Evolutionary conservation across 768 basidiomycete genomes (phyloP).

Genomic region (Phanerochaete carnosa): DNA sequence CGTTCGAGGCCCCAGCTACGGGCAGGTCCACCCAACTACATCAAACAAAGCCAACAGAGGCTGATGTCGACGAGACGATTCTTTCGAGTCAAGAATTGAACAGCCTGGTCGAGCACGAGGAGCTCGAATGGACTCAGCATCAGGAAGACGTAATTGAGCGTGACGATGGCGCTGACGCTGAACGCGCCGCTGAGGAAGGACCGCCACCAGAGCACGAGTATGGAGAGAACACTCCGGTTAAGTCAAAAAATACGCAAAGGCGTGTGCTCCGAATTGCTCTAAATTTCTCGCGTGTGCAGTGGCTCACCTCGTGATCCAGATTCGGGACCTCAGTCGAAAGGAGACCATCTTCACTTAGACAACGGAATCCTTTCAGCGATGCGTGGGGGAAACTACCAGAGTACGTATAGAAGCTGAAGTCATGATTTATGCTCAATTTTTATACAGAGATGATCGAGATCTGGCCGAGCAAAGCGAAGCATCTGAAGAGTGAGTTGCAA

Average conservation of each 20-base stretch:
- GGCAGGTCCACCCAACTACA: neutral
- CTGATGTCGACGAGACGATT: constrained; percentile 51
- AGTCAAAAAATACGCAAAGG: neutral
- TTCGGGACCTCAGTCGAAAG: neutral
- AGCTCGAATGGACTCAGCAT: constrained; percentile 20
- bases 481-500: neutral
- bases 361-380: constrained; percentile 14
- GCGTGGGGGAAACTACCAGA: constrained; percentile 15
- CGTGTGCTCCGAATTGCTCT: neutral
- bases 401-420: neutral
- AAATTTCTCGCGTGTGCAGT: neutral
- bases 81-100: constrained; percentile 49
- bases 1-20: constrained; percentile 12
- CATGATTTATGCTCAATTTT: neutral
- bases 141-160: constrained; percentile 26
- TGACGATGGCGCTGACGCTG: constrained; percentile 27
- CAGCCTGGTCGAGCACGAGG: constrained; percentile 32
- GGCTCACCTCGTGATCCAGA: too few species aligned
- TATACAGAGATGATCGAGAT: neutral
- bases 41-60: constrained; percentile 26
- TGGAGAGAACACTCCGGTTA: constrained; percentile 1
- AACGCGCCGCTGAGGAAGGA: constrained; percentile 32
- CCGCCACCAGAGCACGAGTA: constrained; percentile 21
- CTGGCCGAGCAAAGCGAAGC: neutral
- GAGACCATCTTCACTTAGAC: constrained; percentile 7